These are phyloP conservation scores for Lecanicillium sp. DNA, from an alignment of 2,329 filamentous ascomycete species.

Conservation along the genomic window DNA sequence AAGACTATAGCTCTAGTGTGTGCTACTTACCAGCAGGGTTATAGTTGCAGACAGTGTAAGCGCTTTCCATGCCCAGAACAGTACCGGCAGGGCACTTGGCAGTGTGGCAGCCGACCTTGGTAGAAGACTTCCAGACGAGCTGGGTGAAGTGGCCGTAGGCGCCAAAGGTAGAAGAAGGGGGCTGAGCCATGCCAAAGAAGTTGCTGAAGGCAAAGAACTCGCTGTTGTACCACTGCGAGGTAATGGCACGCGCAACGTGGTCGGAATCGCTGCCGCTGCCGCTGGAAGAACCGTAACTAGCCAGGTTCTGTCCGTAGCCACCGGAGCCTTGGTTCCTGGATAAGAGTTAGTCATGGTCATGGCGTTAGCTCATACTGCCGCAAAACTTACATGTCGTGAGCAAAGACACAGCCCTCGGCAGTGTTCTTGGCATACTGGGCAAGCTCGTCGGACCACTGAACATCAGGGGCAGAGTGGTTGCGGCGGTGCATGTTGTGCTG, in stretches of 20 bases:
- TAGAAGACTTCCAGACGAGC: conserved; percentile 31
- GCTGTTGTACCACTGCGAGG: conserved; percentile 82
- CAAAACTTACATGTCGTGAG: conserved; percentile 64
- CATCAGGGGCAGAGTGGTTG: conserved; percentile 63
- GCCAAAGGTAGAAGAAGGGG: conserved; percentile 54
- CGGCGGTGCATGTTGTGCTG: conserved; percentile 82
- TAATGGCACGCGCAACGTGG: conserved; percentile 60
- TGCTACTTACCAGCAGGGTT: conserved; percentile 58
- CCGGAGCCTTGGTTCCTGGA: conserved; percentile 48
- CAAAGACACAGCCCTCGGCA: conserved; percentile 61
- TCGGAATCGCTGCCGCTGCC: conserved; percentile 23
- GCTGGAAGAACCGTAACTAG: conserved; percentile 44
- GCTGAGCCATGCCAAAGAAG: conserved; percentile 51
- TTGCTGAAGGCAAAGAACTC: conserved; percentile 51
- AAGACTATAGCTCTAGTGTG: too few relatives aligned
- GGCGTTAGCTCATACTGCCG: not conserved
- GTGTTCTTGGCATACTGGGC: conserved; percentile 55
- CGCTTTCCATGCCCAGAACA: conserved; percentile 43
- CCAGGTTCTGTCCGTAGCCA: conserved; percentile 88
- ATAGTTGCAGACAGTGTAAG: conserved; percentile 89
- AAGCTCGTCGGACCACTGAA: conserved; percentile 59
- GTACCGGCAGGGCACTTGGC: conserved; percentile 53
- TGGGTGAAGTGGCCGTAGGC: conserved; percentile 50
- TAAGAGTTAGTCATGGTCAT: conserved; percentile 22
- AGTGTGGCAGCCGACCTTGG: conserved; percentile 50